Conservation (phyloP, 2,329 filamentous ascomycete species). For the Pestalotiopsis sp. region DNA sequence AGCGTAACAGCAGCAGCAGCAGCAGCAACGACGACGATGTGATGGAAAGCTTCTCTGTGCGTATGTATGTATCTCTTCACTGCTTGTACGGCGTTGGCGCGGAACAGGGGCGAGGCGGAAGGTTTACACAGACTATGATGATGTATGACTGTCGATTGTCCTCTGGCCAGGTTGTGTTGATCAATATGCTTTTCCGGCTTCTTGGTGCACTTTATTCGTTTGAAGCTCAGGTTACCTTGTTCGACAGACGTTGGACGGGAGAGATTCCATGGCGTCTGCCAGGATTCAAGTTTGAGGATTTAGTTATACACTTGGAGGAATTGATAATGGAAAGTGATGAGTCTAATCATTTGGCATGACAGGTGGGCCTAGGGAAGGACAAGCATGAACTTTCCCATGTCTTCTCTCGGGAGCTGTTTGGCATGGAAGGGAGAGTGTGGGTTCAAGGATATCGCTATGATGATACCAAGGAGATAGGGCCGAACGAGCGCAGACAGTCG, state of each 20-base stretch:
- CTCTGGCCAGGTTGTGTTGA: background rate
- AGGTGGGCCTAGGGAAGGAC: background rate
- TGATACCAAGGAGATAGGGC: background rate
- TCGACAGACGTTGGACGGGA: background rate
- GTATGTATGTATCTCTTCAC: background rate
- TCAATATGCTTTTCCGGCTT: background rate
- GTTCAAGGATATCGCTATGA: background rate
- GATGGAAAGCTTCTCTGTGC: background rate
- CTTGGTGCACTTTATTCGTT: background rate
- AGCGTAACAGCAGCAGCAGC: background rate
- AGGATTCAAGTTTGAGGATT: background rate
- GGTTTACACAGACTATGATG: background rate
- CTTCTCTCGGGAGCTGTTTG: background rate
- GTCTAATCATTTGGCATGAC: background rate
- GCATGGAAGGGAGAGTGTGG: constrained; percentile 6
- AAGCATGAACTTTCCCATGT: background rate
- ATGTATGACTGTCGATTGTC: constrained; percentile 5
- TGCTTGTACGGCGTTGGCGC: background rate
- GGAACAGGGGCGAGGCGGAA: constrained; percentile 6
- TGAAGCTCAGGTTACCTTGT: background rate
- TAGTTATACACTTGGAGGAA: background rate
- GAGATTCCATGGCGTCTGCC: background rate
- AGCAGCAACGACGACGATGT: background rate
- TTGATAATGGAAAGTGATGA: background rate
- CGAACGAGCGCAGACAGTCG: background rate